Percentiles rank a stretch among this genome's conserved stretches.
Conservation (phyloP, 2,329 filamentous ascomycete genomes). For the Trichophaea hybrida region DNA sequence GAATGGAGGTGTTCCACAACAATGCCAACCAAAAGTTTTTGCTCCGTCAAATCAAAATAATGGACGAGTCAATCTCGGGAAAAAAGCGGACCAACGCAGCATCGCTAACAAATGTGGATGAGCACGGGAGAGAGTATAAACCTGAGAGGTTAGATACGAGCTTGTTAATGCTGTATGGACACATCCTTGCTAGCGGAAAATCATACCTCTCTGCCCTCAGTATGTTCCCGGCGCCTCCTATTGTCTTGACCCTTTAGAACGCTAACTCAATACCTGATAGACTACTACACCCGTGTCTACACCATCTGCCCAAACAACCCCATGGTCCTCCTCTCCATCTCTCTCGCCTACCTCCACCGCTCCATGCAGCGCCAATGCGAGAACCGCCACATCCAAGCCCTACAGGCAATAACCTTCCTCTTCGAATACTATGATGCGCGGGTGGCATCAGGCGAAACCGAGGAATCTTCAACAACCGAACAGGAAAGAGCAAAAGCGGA, state of each 20-base stretch:
- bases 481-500: neutral
- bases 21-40: slow-evolving; percentile 61
- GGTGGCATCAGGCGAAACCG: slow-evolving; percentile 21
- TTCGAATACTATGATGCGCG: slow-evolving; percentile 55
- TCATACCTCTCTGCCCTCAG: slow-evolving; percentile 72
- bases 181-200: slow-evolving; percentile 72
- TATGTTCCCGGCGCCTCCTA: slow-evolving; percentile 33
- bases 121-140: slow-evolving; percentile 31
- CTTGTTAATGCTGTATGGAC: slow-evolving; percentile 74
- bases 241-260: too few relatives aligned
- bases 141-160: slow-evolving; percentile 55
- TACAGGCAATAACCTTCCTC: slow-evolving; percentile 73
- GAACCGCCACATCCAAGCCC: slow-evolving; percentile 74
- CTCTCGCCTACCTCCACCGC: slow-evolving; percentile 73
- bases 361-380: slow-evolving; percentile 78
- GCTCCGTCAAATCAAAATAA: slow-evolving; percentile 75
- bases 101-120: slow-evolving; percentile 27
- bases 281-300: slow-evolving; percentile 70
- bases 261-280: slow-evolving; percentile 30
- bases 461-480: neutral
- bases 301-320: slow-evolving; percentile 62
- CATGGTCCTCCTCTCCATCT: slow-evolving; percentile 66
- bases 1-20: slow-evolving; percentile 26
- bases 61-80: slow-evolving; percentile 55
- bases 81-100: slow-evolving; percentile 33